Base-by-base conservation (phyloP, 2,329 filamentous ascomycete species). In the Leptoxyphium fumago region DNA sequence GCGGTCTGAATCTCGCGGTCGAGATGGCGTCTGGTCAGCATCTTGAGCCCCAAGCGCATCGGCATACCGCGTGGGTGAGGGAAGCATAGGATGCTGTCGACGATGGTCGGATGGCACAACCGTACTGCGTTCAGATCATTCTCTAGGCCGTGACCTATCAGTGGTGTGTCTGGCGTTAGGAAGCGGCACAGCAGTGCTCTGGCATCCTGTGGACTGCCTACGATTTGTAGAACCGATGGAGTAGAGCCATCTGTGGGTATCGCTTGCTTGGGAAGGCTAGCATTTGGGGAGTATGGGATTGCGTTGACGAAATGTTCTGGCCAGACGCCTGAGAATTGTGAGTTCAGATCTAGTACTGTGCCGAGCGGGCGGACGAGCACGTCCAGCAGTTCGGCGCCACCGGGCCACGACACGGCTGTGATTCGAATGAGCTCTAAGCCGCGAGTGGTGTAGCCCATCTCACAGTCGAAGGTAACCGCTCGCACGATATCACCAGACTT, bases 381-480 rank as follows among this genome's bases (percentile, higher is more conserved):
- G 57, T 98, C 91, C 5, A 96, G 67, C 0, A 98, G 63, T 43
- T 74, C 72, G 43, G 79, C 74, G 15, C 84, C 83, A 8, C 72
- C 68, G 0, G 89, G 89, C 88, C 91, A 98, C 9, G 81, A 78
- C 2, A 89, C 81, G 5, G 84, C 88, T 0, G 91, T 96, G 2
- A 98, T 64, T 8, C 91, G 84, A 45, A 96, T 80, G 14, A 98
- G 73, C 61, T 98, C 91, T 50, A 96, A 68, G 0, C 93, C 91
- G 41, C 82, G 64, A 1, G 84, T 84, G 0, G 93, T 98, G 58
- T 94, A 96, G 4, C 84, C 85, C 91, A 98, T 98, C 60, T 98
- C 91, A 56, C 91, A 96, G 61, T 98, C 91, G 55, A 98, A 89
- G 50, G 79, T 82, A 10, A 96, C 78, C 2, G 82, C 84, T 1